Base-by-base conservation (phyloP, 164 flowering plant genomes). In the Amborella trichopoda region DNA sequence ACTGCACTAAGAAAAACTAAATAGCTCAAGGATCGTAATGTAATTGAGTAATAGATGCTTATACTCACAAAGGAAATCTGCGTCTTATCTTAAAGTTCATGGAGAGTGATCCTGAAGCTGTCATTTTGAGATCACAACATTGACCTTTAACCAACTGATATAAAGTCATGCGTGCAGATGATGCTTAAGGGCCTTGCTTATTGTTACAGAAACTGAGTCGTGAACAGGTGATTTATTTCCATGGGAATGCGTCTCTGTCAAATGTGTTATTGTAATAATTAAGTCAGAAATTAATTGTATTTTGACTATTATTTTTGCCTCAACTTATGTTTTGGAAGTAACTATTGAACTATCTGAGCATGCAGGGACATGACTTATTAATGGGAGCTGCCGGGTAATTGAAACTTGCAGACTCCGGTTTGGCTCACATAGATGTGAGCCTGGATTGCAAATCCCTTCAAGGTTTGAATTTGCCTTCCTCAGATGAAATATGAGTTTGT, bases 31-130 rank as follows among this genome's bases (percentile, higher is more conserved):
- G 99, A 91, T 70, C 83, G 87, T 8, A 88, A 84, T 59, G 78
- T 82, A 63, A 84, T 95, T 0, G 67, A 87, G 54, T 91, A 67
- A 88, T 76, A 45, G 95, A 91, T 72, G 94, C 95, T 3, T 87
- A 84, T 43, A 96, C 96, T 54, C 96, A 88, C 55, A 91, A 91
- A 55, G 94, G 78, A 33, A 84, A 87, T 67, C 65, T 91, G 72
- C 95, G 88, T 64, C 79, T 93, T 48, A 96, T 93, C 49, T 88
- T 87, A 61, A 95, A 84, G 63, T 93, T 80, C 58, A 93, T 88
- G 99, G 95, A 93, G 66, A 93, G 84, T 49, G 99, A 93, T 53
- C 77, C 88, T 8, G 96, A 93, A 68, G 94, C 99, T 18, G 83
- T 93, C 25, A 88, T 93, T n/a, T 60, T 88, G 95, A 3, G 94